phyloP scores from a whole-genome alignment of 306 rosid species.

The Rosa multiflora region DNA sequence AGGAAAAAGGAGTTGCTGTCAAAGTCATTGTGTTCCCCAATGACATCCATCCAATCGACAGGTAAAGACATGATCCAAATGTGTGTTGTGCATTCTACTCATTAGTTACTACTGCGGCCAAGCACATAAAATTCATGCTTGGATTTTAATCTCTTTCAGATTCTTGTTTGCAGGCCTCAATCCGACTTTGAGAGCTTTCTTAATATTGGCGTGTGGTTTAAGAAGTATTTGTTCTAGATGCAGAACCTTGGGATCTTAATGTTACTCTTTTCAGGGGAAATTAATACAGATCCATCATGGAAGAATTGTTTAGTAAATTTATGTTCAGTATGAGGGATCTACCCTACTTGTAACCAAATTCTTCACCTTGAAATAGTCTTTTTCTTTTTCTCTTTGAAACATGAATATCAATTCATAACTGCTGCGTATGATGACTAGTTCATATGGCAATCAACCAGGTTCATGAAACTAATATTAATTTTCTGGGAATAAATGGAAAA shows the following conservation, averaged over 20 bases:
- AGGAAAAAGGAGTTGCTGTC: slow-evolving; percentile 68
- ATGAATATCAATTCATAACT: background rate
- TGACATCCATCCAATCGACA: slow-evolving; percentile 72
- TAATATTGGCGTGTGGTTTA: slow-evolving; percentile 86
- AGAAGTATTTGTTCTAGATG: slow-evolving; percentile 61
- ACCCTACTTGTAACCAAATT: background rate
- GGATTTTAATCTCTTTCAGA: slow-evolving; percentile 3
- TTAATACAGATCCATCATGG: background rate
- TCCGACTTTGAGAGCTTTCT: slow-evolving; percentile 88
- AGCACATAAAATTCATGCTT: background rate
- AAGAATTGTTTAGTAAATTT: background rate
- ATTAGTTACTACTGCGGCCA: background rate
- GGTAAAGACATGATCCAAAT: slow-evolving; percentile 41
- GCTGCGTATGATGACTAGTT: background rate
- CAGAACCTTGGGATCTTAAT: background rate
- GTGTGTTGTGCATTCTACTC: slow-evolving; percentile 1
- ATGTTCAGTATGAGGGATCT: background rate
- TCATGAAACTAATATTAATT: no score
- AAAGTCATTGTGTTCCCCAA: slow-evolving; percentile 77
- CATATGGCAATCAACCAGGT: no score
- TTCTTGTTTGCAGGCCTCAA: slow-evolving; percentile 61
- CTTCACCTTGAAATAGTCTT: background rate
- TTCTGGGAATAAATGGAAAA: no score
- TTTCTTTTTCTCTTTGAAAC: background rate
- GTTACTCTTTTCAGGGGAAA: background rate